phyloP scores from a whole-genome alignment of 805 yeast genomes.

The Lipomyces spencermartinsiae region DNA sequence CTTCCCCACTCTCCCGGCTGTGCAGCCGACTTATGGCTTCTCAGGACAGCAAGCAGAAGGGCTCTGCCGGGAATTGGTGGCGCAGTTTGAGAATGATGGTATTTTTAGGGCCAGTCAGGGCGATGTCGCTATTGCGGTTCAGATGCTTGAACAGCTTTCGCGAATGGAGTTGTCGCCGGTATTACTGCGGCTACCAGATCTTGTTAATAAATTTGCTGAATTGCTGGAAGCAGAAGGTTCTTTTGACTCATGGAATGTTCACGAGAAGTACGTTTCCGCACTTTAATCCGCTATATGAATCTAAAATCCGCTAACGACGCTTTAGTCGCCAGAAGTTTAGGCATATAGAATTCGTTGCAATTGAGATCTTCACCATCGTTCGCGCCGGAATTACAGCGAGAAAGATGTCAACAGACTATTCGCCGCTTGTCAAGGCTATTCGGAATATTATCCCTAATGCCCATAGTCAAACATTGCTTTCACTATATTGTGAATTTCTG shows the following conservation, averaged over 20 bases:
- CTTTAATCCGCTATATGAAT: neutral
- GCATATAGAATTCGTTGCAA: constrained; percentile 1
- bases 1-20: neutral
- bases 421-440: constrained; percentile 17
- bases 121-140: neutral
- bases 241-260: constrained; percentile 12
- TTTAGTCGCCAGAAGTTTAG: constrained; percentile 11
- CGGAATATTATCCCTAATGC: neutral
- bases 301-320: neutral
- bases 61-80: neutral
- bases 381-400: neutral
- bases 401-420: neutral
- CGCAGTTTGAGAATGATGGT: neutral
- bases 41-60: neutral
- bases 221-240: neutral
- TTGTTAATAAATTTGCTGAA: constrained; percentile 9
- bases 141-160: neutral
- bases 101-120: neutral
- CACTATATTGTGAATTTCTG: constrained; percentile 18
- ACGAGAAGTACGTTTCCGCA: constrained; percentile 10
- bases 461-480: constrained; percentile 14
- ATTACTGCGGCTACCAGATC: neutral
- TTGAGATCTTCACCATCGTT: neutral
- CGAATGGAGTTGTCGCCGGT: neutral
- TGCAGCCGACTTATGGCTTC: neutral